A percentile compares a stretch with the other conserved stretches of the same genome.
These are phyloP conservation scores for Gaertneriomyces semiglobifer DNA, from an alignment of 192 early-diverging fungal genomes.

Conservation along the genomic window DNA sequence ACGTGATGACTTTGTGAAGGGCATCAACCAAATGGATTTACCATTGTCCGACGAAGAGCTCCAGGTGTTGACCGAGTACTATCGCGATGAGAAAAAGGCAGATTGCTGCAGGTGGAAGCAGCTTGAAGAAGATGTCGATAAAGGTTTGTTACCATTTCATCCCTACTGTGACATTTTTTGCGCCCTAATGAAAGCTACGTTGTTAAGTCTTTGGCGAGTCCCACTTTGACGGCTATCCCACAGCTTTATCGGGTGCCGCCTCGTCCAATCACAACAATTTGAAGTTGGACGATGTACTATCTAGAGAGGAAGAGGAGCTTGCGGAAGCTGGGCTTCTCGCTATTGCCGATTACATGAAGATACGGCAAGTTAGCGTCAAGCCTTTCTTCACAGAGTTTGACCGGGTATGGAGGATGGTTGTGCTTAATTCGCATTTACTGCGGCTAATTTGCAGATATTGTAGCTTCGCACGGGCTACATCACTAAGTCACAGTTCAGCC, in stretches of 20 bases:
- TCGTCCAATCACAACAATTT: conserved; percentile 33
- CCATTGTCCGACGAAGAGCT: conserved; percentile 37
- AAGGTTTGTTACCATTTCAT: conserved; percentile 28
- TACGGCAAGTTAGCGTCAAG: conserved; percentile 48
- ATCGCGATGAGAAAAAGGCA: conserved; percentile 24
- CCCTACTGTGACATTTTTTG: neutral
- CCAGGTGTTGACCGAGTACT: conserved; percentile 40
- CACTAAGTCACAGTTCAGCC: conserved; percentile 51
- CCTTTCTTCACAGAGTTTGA: conserved; percentile 60
- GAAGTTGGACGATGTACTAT: conserved; percentile 3
- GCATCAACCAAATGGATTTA: conserved; percentile 45
- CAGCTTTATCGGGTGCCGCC: conserved; percentile 24
- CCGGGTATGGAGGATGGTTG: conserved; percentile 26
- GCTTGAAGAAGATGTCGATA: conserved; percentile 48
- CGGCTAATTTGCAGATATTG: neutral
- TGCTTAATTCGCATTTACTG: conserved; percentile 2
- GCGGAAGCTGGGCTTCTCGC: conserved; percentile 32
- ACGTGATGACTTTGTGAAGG: conserved; percentile 51
- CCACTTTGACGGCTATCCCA: conserved; percentile 42
- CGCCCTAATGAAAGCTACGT: neutral
- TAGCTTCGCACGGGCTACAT: conserved; percentile 52
- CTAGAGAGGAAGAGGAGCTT: conserved; percentile 29
- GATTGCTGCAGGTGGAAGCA: conserved; percentile 41
- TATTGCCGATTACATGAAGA: conserved; percentile 39
- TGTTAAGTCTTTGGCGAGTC: conserved; percentile 46